phyloP scores from a whole-genome alignment of 208 protist genomes.

The Acanthamoeba sp. region DNA sequence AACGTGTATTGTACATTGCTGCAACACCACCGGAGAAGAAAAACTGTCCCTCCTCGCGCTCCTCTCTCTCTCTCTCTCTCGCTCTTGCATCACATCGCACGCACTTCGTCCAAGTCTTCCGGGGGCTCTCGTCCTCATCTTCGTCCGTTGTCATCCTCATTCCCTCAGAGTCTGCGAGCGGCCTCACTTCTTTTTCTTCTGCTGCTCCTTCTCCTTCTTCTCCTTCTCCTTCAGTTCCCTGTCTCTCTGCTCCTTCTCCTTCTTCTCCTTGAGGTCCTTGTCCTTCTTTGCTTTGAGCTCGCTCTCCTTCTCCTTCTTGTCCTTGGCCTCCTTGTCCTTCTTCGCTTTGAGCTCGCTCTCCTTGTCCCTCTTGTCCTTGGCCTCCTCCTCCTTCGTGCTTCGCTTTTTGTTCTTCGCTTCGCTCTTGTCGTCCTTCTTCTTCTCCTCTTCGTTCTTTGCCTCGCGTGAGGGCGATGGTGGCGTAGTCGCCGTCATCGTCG shows the following conservation, averaged over 20 bases:
- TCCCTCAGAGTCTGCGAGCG: too few species aligned
- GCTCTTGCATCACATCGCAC: too few species aligned
- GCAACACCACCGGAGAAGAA: background rate
- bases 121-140: too few species aligned
- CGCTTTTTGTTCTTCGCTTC: constrained; percentile 6
- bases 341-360: background rate
- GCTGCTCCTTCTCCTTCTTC: constrained; percentile 3
- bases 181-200: constrained; percentile 8
- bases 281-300: constrained; percentile 15
- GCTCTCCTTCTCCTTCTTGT: constrained; percentile 21
- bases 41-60: background rate
- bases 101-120: too few species aligned
- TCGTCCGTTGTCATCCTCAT: too few species aligned
- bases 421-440: background rate
- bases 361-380: constrained; percentile 4
- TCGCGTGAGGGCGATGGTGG: background rate
- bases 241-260: background rate
- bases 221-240: background rate
- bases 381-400: constrained; percentile 8
- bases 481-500: background rate
- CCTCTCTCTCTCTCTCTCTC: background rate
- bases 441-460: background rate
- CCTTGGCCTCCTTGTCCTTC: background rate
- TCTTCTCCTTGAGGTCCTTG: constrained; percentile 31
- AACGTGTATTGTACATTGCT: background rate